Evolutionary conservation across 257 asterid genomes (phyloP), one percentile per base, ranked within the genome.

Genomic region (Gentiana macrophylla): DNA sequence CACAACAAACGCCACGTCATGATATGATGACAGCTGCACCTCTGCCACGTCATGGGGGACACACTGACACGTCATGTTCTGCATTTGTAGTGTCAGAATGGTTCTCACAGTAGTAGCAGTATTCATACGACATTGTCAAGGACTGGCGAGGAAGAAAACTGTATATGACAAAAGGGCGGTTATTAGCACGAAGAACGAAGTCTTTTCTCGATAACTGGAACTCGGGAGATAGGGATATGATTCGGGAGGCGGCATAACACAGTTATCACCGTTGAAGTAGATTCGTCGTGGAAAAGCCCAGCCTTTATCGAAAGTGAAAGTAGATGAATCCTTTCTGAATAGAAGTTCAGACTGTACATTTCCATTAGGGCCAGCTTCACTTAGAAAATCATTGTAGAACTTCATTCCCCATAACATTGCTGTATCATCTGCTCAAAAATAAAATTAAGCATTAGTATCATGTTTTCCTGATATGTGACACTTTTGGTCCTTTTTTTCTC

Each of bases 191-290:
- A 77, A 62, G 48, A 77, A 58, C 50, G 91, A 57, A 67, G 63
- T 15, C 10, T 43, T 70, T 63, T 56, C 51, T 7, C 68, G 71
- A 10, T 74, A 60, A 76, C 91, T 53, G 60, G 74, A 63, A 52
- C 82, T 86, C 38, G 96, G 94, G 47, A 87, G 77, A 61, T 61
- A 78, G 0, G 96, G 96, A 66, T 87, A 87, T 12, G 78, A 70
- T 59, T 84, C 84, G 1, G 96, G 92, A 53, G 92, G 86, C 6
- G 95, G 94, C 94, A 86, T 83, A 35, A 83, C 94, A 62, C 95
- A 86, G 63, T 83, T 86, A 61, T 86, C 95, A 2, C 90, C 95
- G 32, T 83, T 86, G 88, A 86, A 86, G 63, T 86, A 83, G 44
- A 86, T 56, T 70, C 94, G 79, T 67, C 79, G 74, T 0, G 95